Percentiles rank a stretch among this genome's conserved stretches.
These are phyloP conservation scores for Fusarium neocosmosporiellum DNA, from an alignment of 2,329 filamentous ascomycete genomes.

Conservation along the genomic window DNA sequence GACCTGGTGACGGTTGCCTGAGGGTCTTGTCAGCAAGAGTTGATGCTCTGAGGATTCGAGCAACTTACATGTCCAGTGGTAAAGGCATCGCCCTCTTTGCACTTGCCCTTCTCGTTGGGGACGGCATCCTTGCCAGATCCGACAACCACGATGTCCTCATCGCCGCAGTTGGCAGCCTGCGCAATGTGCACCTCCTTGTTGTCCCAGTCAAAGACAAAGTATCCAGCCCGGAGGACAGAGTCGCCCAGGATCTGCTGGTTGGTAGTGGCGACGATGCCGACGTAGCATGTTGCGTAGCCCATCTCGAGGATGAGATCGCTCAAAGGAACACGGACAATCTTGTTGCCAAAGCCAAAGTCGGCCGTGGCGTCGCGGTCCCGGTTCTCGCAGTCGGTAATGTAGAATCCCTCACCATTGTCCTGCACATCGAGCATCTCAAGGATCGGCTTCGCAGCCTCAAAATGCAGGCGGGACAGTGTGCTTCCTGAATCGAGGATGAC, in stretches of 20 bases:
- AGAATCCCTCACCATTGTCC: constrained; percentile 56
- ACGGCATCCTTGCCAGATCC: constrained; percentile 49
- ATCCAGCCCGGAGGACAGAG: constrained; percentile 56
- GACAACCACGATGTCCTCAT: constrained; percentile 52
- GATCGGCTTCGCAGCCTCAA: constrained; percentile 55
- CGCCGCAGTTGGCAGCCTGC: constrained; percentile 55
- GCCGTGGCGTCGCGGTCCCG: constrained; percentile 53
- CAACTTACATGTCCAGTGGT: constrained; percentile 19
- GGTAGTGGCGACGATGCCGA: constrained; percentile 54
- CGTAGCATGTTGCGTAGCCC: constrained; percentile 52
- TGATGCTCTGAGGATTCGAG: neutral
- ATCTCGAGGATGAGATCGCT: constrained; percentile 63
- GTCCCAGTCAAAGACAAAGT: constrained; percentile 61
- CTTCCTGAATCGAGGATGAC: constrained; percentile 66
- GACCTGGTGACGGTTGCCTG: constrained; percentile 19
- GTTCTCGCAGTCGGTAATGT: constrained; percentile 56
- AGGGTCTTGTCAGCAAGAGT: neutral
- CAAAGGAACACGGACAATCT: constrained; percentile 55
- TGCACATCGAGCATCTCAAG: constrained; percentile 55
- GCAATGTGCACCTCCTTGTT: constrained; percentile 55
- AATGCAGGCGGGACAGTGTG: constrained; percentile 60
- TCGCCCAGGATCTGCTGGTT: constrained; percentile 59
- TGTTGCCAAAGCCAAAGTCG: constrained; percentile 60
- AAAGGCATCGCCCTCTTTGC: constrained; percentile 45
- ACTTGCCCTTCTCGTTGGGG: constrained; percentile 50